phyloP scores from a whole-genome alignment of 192 early-diverging fungal species.

The Rhizophagus prolifer region DNA sequence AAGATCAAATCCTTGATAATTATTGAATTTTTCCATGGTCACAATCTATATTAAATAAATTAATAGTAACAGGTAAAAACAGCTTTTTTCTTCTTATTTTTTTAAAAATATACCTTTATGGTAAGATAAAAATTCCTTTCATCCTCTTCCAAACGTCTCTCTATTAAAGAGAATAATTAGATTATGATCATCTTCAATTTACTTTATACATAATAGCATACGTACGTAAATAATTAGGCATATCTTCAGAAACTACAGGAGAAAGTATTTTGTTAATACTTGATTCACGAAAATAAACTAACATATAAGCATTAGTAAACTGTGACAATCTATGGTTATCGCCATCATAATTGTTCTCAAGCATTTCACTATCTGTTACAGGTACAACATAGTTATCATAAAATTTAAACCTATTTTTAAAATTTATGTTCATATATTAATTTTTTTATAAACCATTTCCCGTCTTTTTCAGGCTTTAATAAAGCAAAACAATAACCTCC shows the following conservation, averaged over 20 bases:
- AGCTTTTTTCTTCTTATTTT: too few relatives aligned
- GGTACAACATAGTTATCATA: slow-evolving; percentile 94
- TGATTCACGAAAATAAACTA: slow-evolving; percentile 90
- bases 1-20: too few relatives aligned
- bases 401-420: slow-evolving; percentile 82
- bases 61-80: neutral
- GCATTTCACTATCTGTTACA: slow-evolving; percentile 73
- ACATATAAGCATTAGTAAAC: slow-evolving; percentile 92
- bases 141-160: slow-evolving; percentile 61
- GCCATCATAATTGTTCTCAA: slow-evolving; percentile 94
- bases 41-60: slow-evolving; percentile 49
- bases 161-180: slow-evolving; percentile 1
- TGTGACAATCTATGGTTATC: slow-evolving; percentile 43
- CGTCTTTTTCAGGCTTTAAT: slow-evolving; percentile 76
- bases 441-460: slow-evolving; percentile 74
- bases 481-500: slow-evolving; percentile 96
- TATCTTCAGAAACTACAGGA: slow-evolving; percentile 63
- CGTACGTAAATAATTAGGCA: slow-evolving; percentile 76
- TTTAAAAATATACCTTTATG: slow-evolving; percentile 48
- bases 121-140: slow-evolving; percentile 69
- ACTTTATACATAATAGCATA: neutral
- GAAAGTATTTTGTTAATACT: slow-evolving; percentile 72
- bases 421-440: too few relatives aligned
- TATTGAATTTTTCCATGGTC: slow-evolving; percentile 63
- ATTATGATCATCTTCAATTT: neutral